phyloP scores from a whole-genome alignment of 2,329 filamentous ascomycete genomes.

The Arthrobotrys musiformis region DNA sequence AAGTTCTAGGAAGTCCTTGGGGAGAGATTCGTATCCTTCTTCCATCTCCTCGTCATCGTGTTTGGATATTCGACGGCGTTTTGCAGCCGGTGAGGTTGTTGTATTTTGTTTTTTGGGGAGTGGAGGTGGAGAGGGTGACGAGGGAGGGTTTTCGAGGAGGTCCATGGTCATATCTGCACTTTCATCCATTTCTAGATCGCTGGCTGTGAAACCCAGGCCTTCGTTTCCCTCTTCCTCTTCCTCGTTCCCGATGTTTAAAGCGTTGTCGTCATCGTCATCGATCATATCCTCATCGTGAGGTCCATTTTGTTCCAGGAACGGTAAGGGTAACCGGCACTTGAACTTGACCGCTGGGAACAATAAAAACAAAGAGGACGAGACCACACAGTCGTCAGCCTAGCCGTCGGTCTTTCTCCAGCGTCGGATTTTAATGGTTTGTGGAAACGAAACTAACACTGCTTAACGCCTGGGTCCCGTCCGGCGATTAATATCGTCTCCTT shows the following conservation, averaged over 20 bases:
- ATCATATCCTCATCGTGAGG: conserved; percentile 37
- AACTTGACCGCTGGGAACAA: conserved; percentile 26
- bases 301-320: conserved; percentile 47
- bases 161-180: conserved; percentile 26
- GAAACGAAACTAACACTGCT: conserved; percentile 41
- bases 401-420: too few species aligned
- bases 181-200: conserved; percentile 34
- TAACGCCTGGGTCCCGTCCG: conserved; percentile 28
- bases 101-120: too few species aligned
- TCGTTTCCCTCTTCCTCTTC: background rate
- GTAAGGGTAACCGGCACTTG: conserved; percentile 14
- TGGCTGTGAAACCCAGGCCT: conserved; percentile 13
- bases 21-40: conserved; percentile 20
- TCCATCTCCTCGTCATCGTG: background rate
- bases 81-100: conserved; percentile 12
- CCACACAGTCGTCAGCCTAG: too few species aligned
- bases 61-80: conserved; percentile 26
- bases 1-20: conserved; percentile 31
- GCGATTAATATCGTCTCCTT: conserved; percentile 40
- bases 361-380: too few species aligned
- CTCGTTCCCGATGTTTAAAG: background rate
- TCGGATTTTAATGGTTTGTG: too few species aligned
- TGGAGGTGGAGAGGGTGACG: background rate
- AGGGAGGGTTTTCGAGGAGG: conserved; percentile 20
- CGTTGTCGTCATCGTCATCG: background rate